Evolutionary conservation across 2,329 filamentous ascomycete species (phyloP).

Genomic region (Colletotrichum sp.): DNA sequence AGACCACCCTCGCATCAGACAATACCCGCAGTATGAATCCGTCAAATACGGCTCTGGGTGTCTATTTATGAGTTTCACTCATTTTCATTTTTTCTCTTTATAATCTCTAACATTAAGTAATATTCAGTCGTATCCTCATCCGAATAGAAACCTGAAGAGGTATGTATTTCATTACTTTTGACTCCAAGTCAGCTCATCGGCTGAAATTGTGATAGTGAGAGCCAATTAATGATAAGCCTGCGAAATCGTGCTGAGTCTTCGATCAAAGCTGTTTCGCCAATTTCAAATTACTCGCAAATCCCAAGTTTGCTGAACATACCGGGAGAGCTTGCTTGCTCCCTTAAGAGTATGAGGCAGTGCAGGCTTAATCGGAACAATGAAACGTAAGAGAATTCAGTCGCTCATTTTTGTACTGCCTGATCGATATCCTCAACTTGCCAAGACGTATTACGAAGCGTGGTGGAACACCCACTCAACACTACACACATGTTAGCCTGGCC

Average conservation of each 20-base stretch:
- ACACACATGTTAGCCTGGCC: not conserved
- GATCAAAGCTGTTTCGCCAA: accelerated
- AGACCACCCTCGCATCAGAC: not conserved
- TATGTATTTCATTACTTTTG: not conserved
- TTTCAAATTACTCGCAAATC: not conserved
- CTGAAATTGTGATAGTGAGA: not conserved
- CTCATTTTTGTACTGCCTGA: not conserved
- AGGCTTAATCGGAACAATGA: not conserved
- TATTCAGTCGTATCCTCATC: not conserved
- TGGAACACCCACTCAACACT: not conserved
- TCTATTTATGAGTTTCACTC: not conserved
- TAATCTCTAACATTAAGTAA: too few species aligned
- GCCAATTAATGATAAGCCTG: not conserved
- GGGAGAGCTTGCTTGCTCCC: not conserved
- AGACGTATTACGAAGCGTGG: not conserved
- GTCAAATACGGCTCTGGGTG: not conserved
- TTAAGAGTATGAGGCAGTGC: not conserved
- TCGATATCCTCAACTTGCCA: not conserved
- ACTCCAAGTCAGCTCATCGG: not conserved
- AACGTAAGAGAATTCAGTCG: not conserved
- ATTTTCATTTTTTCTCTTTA: not conserved
- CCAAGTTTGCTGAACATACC: not conserved
- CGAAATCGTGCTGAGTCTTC: not conserved
- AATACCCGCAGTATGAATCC: not conserved
- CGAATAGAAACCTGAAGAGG: not conserved